Percentiles rank a stretch among this genome's conserved stretches.
Evolutionary conservation across 2,329 filamentous ascomycete species (phyloP).

Genomic region (Chrysoporthe deuterocubensis): DNA sequence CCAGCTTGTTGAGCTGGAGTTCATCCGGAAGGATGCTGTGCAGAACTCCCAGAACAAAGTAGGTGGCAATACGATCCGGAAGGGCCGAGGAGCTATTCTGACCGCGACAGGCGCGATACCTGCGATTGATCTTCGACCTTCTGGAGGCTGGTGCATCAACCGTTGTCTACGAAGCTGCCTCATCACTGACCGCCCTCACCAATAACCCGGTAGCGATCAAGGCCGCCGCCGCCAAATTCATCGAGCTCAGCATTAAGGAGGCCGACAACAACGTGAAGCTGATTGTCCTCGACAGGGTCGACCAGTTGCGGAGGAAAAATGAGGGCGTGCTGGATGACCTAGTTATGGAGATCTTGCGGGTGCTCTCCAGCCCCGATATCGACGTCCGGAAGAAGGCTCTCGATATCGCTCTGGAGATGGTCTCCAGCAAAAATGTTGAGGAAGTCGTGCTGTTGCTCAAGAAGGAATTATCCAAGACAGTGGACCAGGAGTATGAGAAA

Average conservation of each 20-base stretch:
- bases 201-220: conserved; percentile 98
- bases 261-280: conserved; percentile 99
- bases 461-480: conserved; percentile 96
- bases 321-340: conserved; percentile 91
- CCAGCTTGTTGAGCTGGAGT: conserved; percentile 92
- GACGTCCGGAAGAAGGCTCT: conserved; percentile 94
- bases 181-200: conserved; percentile 89
- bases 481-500: conserved; percentile 99
- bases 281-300: conserved; percentile 93
- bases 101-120: conserved; percentile 73
- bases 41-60: conserved; percentile 95
- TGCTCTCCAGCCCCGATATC: conserved; percentile 92
- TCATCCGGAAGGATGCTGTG: conserved; percentile 96
- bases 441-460: conserved; percentile 95
- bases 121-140: conserved; percentile 94
- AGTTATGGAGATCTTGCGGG: conserved; percentile 95
- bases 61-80: conserved; percentile 33
- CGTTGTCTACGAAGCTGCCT: conserved; percentile 96
- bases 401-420: conserved; percentile 91
- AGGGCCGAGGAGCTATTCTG: conserved; percentile 31
- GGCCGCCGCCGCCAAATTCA: conserved; percentile 93
- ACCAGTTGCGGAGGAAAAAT: conserved; percentile 83
- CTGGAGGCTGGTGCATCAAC: conserved; percentile 92
- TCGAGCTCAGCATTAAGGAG: conserved; percentile 96
- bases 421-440: conserved; percentile 97